Percentiles rank a stretch among this genome's conserved stretches.
Conservation (phyloP, 177 flowering plant species). For the Telopea speciosissima region DNA sequence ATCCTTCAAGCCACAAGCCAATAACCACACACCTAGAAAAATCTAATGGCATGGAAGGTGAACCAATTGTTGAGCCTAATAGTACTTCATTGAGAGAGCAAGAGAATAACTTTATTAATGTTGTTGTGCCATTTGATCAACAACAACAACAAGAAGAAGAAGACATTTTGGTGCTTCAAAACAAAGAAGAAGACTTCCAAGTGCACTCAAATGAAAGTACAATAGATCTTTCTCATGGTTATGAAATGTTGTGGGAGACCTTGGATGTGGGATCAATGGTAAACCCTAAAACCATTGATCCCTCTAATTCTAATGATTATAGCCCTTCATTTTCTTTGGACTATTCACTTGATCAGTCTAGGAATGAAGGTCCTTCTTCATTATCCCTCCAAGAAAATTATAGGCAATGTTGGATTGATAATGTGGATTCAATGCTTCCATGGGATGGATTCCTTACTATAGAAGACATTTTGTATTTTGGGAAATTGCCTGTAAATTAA, state of each 20-base stretch:
- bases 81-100: conserved; percentile 14
- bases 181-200: conserved; percentile 13
- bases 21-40: conserved; percentile 13
- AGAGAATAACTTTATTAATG: conserved; percentile 11
- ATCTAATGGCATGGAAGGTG: conserved; percentile 9
- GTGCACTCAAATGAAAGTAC: conserved; percentile 18
- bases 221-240: conserved; percentile 12
- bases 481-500: conserved; percentile 14
- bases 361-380: conserved; percentile 22
- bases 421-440: conserved; percentile 34
- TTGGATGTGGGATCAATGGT: conserved; percentile 17
- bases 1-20: conserved; percentile 63
- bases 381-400: conserved; percentile 21
- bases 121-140: background rate
- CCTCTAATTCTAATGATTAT: conserved; percentile 8
- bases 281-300: conserved; percentile 16
- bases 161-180: conserved; percentile 1
- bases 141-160: background rate
- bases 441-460: conserved; percentile 39
- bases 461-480: conserved; percentile 26
- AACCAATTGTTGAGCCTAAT: conserved; percentile 3
- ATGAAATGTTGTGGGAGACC: conserved; percentile 25
- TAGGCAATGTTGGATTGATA: conserved; percentile 33
- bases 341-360: conserved; percentile 25
- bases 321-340: conserved; percentile 38